A percentile compares a stretch with the other conserved stretches of the same genome.
phyloP scores from a whole-genome alignment of 2,329 filamentous ascomycete species.

The Ascomycota sp. region DNA sequence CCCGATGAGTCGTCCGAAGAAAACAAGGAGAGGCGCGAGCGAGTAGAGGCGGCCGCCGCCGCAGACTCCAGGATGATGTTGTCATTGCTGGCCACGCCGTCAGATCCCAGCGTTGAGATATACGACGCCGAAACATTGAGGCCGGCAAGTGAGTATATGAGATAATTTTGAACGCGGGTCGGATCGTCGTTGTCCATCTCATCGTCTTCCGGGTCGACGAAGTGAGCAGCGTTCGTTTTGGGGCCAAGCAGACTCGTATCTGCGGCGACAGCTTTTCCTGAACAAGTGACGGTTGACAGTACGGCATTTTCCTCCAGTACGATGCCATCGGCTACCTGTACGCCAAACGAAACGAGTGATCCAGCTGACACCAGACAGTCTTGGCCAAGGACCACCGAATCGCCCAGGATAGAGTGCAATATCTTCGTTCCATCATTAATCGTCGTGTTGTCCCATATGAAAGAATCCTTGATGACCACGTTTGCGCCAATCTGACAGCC shows the following conservation, averaged over 20 bases:
- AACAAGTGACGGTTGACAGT: constrained; percentile 14
- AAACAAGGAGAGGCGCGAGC: constrained; percentile 49
- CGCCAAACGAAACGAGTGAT: constrained; percentile 60
- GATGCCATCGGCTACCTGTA: constrained; percentile 44
- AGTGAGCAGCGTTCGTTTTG: constrained; percentile 28
- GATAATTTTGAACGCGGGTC: constrained; percentile 29
- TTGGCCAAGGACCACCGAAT: constrained; percentile 49
- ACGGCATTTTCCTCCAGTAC: constrained; percentile 17
- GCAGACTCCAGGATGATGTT: constrained; percentile 48
- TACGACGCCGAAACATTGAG: constrained; percentile 33
- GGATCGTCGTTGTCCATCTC: constrained; percentile 30
- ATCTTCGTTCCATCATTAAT: constrained; percentile 59
- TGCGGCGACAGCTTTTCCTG: constrained; percentile 16
- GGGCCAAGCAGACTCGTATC: constrained; percentile 27
- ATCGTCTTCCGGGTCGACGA: constrained; percentile 24
- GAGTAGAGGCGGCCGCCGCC: no score
- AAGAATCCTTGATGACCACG: constrained; percentile 58
- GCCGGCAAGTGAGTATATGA: constrained; percentile 31
- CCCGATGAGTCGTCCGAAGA: constrained; percentile 48
- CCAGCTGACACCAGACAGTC: constrained; percentile 50
- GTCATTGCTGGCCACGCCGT: constrained; percentile 44
- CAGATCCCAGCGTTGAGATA: constrained; percentile 40
- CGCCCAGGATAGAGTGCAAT: constrained; percentile 55
- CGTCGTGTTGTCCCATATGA: constrained; percentile 69
- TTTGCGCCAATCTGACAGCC: constrained; percentile 75